Base-by-base conservation (phyloP, 306 rosid species). In the Citrullus mucosospermus region DNA sequence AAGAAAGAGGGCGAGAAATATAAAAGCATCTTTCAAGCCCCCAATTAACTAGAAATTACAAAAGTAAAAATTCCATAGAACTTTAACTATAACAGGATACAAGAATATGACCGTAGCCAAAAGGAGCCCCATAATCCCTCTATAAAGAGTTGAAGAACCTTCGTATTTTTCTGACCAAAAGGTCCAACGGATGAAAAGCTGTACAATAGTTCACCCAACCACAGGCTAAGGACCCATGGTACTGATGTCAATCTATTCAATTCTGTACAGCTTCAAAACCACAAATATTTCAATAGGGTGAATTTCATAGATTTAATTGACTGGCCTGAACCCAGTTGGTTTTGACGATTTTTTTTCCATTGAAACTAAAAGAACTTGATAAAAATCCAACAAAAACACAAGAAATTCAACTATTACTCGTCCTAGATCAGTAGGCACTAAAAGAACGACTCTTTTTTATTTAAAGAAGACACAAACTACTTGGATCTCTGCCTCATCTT, bases 401-500 rank as follows among this genome's bases (percentile, higher is more conserved):
- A 72, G 46, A 74, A 50, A 51, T 30, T 53, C 1, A 74, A 18
- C 61, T 53, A 32, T 4, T 54, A 32, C 60, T 51, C 30, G 56
- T 53, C 78, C 78, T 74, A 74, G 30, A 73, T 50, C 78, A 73
- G 46, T 73, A 50, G 14, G 44, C 22, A 73, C 25, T 50, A 73
- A 73, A 28, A 15, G 11, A 50, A 50, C 38, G 44, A 17, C 6
- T 39, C 20, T 22, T 25, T 41, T 68, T 68, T 43, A 68, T 68
- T 70, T 25, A 51, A 53, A 51, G 9, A 32, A 16, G 22, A 73
- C 3, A 74, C 44, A 5, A 50, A 53, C 78, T 73, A 73, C 78
- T 73, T 73, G 62, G 78, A 73, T 73, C 78, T 74, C n/a, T 74
- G 78, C 78, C 78, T 74, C 78, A 74, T 74, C 78, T 74, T 74